Evolutionary conservation across 2,329 filamentous ascomycete species (phyloP), one percentile per base, ranked within the genome.

Genomic region (Xylaria sp.): DNA sequence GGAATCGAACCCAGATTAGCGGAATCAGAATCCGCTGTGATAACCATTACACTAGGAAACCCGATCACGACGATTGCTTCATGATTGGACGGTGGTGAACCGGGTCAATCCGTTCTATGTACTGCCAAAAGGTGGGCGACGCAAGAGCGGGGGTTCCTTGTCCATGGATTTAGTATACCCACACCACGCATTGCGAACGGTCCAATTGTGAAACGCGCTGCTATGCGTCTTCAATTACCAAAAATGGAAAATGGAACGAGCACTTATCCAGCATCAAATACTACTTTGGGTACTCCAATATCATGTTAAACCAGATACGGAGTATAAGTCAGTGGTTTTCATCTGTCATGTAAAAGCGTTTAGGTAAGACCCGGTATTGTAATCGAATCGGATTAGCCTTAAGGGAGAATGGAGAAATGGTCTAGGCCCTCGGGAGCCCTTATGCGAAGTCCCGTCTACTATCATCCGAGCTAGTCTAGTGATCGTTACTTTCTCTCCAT

Each of bases 41-140:
- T 69, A 69, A 69, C 67, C 67, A 69, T 69, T 69, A 69, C 67
- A 69, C 67, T 69, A 69, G 67, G 67, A 69, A 69, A 69, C 67
- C 67, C 7, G 2, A 34, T 2, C 7, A 43, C 12, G 3, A 28
- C 13, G 9, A 23, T 23, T 13, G 6, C 4, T 13, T 53, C 28
- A 3, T 52, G 32, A 55, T 34, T 53, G 50, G 50, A 23, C 28
- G 50, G n/a, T 50, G 25, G 6, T 18, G 1, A n/a, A n/a, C n/a
- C n/a, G n/a, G n/a, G n/a, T n/a, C n/a, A n/a, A n/a, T n/a, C n/a
- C n/a, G n/a, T n/a, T n/a, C n/a, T n/a, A n/a, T n/a, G n/a, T n/a
- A n/a, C n/a, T 34, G 10, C 13, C 8, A 41, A 41, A 41, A 5
- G n/a, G 41, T 43, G 41, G 41, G 41, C n/a, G 41, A 13, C 20